Evolutionary conservation across 129 eudicot species (phyloP), one percentile per base, ranked within the genome.

Genomic region (Helichrysum umbraculigerum): DNA sequence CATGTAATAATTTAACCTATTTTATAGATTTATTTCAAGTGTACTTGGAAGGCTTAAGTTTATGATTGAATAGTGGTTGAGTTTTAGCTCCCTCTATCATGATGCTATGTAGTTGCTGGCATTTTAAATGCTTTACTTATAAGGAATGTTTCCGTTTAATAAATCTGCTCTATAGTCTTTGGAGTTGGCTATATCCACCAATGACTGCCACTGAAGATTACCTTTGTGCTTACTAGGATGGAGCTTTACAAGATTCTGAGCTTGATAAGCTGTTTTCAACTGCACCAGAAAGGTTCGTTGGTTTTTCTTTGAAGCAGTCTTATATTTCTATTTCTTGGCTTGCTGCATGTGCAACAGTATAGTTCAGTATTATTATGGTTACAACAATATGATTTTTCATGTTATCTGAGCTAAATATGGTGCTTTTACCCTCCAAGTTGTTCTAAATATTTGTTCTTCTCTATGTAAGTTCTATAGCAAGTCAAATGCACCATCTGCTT

Each of bases 181-280:
- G 34, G 37, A 47, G 10, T 52, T 29, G 32, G 30, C 57, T 73
- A 16, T 37, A 34, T n/a, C 78, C 57, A 5, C 78, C 75, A 29
- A 34, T 14, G 68, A 50, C 50, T 22, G 39, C 77, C 57, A 59
- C 21, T 79, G 67, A 56, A 39, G 63, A 68, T 74, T 32, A 74
- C 33, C 66, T 81, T 86, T 72, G 58, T 59, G 33, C 82, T 76
- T 81, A 70, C 61, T 78, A 94, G 99, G 97, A 91, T 84, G 94
- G 92, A 77, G 86, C 88, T 84, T 78, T 94, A 68, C 83, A 87
- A 62, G 82, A 81, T 35, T 72, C 86, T 61, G 97, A 94, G 82
- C 84, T 94, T 80, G 96, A 91, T 56, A 97, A 94, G 69, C 65
- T 94, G 37, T 94, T 94, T 85, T 91, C 99, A 72, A 91, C 99